A percentile compares a stretch with the other conserved stretches of the same genome.
phyloP scores from a whole-genome alignment of 805 yeast genomes.

The Candida argentea region DNA sequence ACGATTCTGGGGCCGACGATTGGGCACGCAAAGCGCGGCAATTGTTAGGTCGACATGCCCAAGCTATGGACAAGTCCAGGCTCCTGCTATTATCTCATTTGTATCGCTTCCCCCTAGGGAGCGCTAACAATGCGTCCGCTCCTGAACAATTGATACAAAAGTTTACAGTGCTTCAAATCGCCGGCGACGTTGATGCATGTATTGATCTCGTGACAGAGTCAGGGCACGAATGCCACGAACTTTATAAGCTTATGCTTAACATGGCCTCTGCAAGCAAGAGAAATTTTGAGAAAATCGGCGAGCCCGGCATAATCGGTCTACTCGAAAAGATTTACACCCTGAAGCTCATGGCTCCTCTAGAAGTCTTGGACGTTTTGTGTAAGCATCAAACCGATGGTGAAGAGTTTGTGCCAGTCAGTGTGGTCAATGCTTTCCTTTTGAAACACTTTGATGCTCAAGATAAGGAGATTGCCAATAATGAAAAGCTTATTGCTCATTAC shows the following conservation, averaged over 20 bases:
- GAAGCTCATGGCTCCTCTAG: slow-evolving; percentile 60
- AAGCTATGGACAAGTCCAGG: slow-evolving; percentile 44
- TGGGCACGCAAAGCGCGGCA: slow-evolving; percentile 63
- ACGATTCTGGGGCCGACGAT: slow-evolving; percentile 11
- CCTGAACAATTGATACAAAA: slow-evolving; percentile 47
- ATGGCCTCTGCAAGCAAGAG: slow-evolving; percentile 49
- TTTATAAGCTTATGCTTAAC: slow-evolving; percentile 56
- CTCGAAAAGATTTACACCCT: slow-evolving; percentile 42
- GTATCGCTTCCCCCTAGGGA: slow-evolving; percentile 44
- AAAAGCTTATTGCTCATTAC: slow-evolving; percentile 57
- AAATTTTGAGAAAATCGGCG: slow-evolving; percentile 42
- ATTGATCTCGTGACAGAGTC: slow-evolving; percentile 45
- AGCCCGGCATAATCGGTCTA: slow-evolving; percentile 36
- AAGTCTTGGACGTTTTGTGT: slow-evolving; percentile 61
- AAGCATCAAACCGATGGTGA: slow-evolving; percentile 25
- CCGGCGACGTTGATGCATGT: slow-evolving; percentile 49
- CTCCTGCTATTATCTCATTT: slow-evolving; percentile 49
- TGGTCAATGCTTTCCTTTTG: slow-evolving; percentile 59
- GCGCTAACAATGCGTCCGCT: slow-evolving; percentile 27
- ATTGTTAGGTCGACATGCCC: slow-evolving; percentile 38
- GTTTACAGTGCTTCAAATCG: slow-evolving; percentile 54
- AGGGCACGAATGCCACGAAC: slow-evolving; percentile 53
- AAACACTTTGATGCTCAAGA: slow-evolving; percentile 50
- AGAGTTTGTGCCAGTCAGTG: slow-evolving; percentile 58
- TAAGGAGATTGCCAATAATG: slow-evolving; percentile 59